Base-by-base conservation (phyloP, 306 rosid genomes). In the Pueraria montana region DNA sequence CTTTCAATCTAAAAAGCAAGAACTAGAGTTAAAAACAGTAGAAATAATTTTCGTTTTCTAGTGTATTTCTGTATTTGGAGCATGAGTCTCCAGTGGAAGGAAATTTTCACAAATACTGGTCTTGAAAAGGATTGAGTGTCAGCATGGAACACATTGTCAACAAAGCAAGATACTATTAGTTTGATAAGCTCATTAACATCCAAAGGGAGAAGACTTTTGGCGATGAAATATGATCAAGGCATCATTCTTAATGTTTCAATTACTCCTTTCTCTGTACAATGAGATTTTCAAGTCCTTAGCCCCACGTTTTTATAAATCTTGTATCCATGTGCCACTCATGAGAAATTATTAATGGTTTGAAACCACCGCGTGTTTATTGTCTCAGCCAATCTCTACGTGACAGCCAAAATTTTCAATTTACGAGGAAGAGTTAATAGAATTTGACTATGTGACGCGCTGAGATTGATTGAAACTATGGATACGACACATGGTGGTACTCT, bases 51-150 rank as follows among this genome's bases (percentile, higher is more conserved):
- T 27, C n/a, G 77, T 81, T 48, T 77, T 83, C 55, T 59, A 52
- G 62, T 61, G 65, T 38, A 49, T 49, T 36, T 55, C 26, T n/a
- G 77, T 69, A 30, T 61, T 24, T 49, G 75, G 78, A 69, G 67
- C 77, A 69, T 83, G 86, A 81, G 26, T 85, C 82, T 40, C 74
- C 62, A 78, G 84, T 46, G 77, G 74, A 59, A 40, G 49, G 86
- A 52, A 77, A 30, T 77, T 64, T 14, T 71, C 53, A 64, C 50
- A 14, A 24, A n/a, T 30, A 68, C 58, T 68, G 30, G 50, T 71
- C 61, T 24, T 14, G 68, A 73, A 80, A 58, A 80, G 50, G 64
- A 72, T 7, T 27, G 72, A 70, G 55, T 59, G 74, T 48, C 27
- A 64, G 55, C 70, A 63, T 48, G 63, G 18, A 80, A 58, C 72